Conservation (phyloP, 2,329 filamentous ascomycete species). For the Colletotrichum somersetense region DNA sequence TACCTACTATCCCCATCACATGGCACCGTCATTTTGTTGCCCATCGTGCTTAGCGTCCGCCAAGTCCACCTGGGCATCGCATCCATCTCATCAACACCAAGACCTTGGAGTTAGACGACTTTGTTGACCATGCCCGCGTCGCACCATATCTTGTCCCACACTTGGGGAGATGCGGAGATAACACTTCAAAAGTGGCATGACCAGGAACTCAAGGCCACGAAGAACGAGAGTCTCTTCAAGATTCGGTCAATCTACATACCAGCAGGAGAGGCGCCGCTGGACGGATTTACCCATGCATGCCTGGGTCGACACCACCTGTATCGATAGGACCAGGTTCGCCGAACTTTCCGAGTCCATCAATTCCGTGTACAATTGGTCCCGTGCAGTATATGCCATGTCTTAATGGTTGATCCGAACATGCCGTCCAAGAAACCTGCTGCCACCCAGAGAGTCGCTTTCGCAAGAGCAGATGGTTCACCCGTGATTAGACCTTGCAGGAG, state of each 20-base stretch:
- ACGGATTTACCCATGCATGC: conserved; percentile 1
- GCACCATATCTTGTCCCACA: conserved; percentile 39
- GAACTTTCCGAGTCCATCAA: conserved; percentile 37
- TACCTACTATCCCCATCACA: not conserved
- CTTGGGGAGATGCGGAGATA: conserved; percentile 35
- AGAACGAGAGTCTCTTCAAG: not conserved
- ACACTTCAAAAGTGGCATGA: conserved; percentile 18
- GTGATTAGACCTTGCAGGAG: conserved; percentile 48
- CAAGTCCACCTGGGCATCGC: not conserved
- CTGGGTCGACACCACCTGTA: conserved; percentile 22
- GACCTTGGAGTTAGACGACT: conserved; percentile 3
- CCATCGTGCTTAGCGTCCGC: not conserved
- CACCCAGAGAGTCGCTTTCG: not conserved
- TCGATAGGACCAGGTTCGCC: conserved; percentile 29
- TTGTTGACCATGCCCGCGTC: not conserved
- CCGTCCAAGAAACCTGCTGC: no score
- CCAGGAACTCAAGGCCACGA: accelerated
- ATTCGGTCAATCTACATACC: not conserved
- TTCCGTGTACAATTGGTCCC: conserved; percentile 43
- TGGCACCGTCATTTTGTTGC: not conserved
- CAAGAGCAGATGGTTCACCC: conserved; percentile 37
- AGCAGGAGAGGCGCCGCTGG: not conserved
- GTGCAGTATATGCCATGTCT: conserved; percentile 43
- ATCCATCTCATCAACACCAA: conserved; percentile 26
- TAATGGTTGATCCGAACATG: conserved; percentile 36